phyloP scores from a whole-genome alignment of 2,329 filamentous ascomycete genomes.

The Talaromyces albobiverticillius region DNA sequence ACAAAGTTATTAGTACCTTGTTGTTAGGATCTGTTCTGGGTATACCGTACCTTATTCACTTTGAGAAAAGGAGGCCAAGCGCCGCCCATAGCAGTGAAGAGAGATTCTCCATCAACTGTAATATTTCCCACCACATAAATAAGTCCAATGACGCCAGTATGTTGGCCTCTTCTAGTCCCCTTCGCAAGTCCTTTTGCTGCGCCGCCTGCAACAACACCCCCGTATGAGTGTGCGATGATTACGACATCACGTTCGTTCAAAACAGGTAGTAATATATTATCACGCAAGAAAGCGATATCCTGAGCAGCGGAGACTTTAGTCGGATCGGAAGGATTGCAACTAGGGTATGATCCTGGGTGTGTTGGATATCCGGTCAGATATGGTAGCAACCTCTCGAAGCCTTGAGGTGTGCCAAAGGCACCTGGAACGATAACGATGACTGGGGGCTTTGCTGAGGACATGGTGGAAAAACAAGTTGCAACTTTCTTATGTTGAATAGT shows the following conservation, averaged over 20 bases:
- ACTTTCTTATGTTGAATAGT: not conserved
- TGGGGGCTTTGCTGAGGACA: slow-evolving; percentile 19
- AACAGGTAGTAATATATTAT: slow-evolving; percentile 25
- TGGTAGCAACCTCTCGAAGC: slow-evolving; percentile 22
- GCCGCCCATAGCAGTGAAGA: slow-evolving; percentile 1
- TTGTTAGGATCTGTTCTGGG: not conserved
- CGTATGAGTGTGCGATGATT: slow-evolving; percentile 31
- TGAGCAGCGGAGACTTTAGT: slow-evolving; percentile 25
- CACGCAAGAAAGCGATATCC: slow-evolving; percentile 23
- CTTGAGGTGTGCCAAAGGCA: slow-evolving; percentile 26
- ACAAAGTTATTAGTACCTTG: not conserved
- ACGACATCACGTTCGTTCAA: slow-evolving; percentile 26
- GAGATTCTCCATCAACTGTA: slow-evolving; percentile 21
- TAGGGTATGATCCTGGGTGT: slow-evolving; percentile 14
- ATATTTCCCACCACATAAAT: slow-evolving; percentile 23
- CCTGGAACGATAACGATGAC: slow-evolving; percentile 28
- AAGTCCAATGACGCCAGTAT: slow-evolving; percentile 21
- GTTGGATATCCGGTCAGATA: slow-evolving; percentile 21
- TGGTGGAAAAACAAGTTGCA: slow-evolving; percentile 10
- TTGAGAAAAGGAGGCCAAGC: slow-evolving; percentile 2
- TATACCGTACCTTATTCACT: not conserved
- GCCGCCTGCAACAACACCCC: slow-evolving; percentile 30
- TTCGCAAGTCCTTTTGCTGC: slow-evolving; percentile 28
- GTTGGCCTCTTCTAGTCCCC: slow-evolving; percentile 18
- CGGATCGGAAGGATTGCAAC: slow-evolving; percentile 2